Evolutionary conservation across 2,329 filamentous ascomycete species (phyloP).

Genomic region (Cercospora nicotianae): DNA sequence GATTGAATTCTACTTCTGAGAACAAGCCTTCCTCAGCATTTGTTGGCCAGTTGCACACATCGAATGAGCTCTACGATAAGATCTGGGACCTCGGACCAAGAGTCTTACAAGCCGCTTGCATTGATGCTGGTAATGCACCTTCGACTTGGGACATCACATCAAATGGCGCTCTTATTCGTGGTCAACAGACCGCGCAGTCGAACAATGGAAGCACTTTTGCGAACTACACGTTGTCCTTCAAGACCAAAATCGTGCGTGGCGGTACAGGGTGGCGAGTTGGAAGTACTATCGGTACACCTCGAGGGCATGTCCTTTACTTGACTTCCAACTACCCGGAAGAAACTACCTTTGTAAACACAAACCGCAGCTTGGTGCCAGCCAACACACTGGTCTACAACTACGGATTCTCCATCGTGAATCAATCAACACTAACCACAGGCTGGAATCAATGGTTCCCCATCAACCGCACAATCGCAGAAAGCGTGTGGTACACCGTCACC

Average conservation of each 20-base stretch:
- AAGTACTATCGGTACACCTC: slow-evolving; percentile 21
- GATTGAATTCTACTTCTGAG: slow-evolving; percentile 38
- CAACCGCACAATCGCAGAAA: slow-evolving; percentile 35
- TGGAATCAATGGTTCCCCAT: slow-evolving; percentile 35
- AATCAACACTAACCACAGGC: slow-evolving; percentile 37
- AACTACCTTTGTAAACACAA: slow-evolving; percentile 39
- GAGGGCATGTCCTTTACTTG: slow-evolving; percentile 32
- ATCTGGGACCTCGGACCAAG: slow-evolving; percentile 45
- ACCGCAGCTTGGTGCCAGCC: slow-evolving; percentile 39
- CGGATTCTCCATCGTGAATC: slow-evolving; percentile 42
- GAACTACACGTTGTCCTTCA: slow-evolving; percentile 44
- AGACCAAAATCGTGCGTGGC: slow-evolving; percentile 42
- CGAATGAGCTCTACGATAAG: slow-evolving; percentile 38
- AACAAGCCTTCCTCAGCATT: slow-evolving; percentile 29
- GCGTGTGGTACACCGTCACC: slow-evolving; percentile 43
- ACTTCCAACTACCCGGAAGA: slow-evolving; percentile 30
- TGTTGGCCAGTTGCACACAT: slow-evolving; percentile 36
- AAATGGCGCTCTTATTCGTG: slow-evolving; percentile 41
- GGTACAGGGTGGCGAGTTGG: slow-evolving; percentile 45
- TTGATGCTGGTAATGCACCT: slow-evolving; percentile 42
- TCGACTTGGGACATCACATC: slow-evolving; percentile 41
- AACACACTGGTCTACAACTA: slow-evolving; percentile 42
- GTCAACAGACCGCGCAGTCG: slow-evolving; percentile 37
- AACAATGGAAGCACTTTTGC: slow-evolving; percentile 28
- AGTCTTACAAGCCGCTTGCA: slow-evolving; percentile 39